These are phyloP conservation scores for Pseudocercospora musae DNA, from an alignment of 2,329 filamentous ascomycete species.

Conservation along the genomic window DNA sequence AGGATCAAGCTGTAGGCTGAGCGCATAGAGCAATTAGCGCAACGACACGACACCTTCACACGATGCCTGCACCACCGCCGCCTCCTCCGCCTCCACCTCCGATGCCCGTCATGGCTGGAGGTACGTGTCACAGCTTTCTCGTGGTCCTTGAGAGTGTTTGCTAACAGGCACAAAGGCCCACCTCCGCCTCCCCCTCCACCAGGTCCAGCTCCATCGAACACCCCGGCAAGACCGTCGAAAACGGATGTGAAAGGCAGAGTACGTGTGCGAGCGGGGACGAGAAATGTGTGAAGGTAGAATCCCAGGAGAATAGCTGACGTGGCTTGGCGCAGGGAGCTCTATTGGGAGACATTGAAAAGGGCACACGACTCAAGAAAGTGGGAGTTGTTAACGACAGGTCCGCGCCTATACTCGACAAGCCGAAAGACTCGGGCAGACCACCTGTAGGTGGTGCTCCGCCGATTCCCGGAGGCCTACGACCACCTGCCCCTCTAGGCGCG, in stretches of 20 bases:
- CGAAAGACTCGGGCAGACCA: constrained; percentile 51
- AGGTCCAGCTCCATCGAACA: constrained; percentile 50
- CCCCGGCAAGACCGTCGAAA: constrained; percentile 58
- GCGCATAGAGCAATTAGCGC: constrained; percentile 1
- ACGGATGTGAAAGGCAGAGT: constrained; percentile 60
- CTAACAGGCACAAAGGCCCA: constrained; percentile 17
- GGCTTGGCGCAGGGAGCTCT: constrained; percentile 66
- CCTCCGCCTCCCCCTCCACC: constrained; percentile 48
- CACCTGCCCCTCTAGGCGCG: constrained; percentile 59
- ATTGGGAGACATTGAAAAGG: constrained; percentile 82
- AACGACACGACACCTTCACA: not conserved
- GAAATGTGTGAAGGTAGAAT: not conserved
- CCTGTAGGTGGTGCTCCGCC: constrained; percentile 75
- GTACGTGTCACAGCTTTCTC: constrained; percentile 35
- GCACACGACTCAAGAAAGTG: constrained; percentile 72
- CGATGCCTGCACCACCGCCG: constrained; percentile 51
- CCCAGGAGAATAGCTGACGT: constrained; percentile 7
- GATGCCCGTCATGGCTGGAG: constrained; percentile 55
- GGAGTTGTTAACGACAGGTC: constrained; percentile 88
- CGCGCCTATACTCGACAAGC: constrained; percentile 64
- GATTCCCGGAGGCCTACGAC: constrained; percentile 70
- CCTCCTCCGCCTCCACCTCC: constrained; percentile 64
- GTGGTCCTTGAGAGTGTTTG: not conserved
- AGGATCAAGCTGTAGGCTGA: not conserved
- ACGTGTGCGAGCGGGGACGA: constrained; percentile 37